Evolutionary conservation across 2,329 filamentous ascomycete species (phyloP), one percentile per base, ranked within the genome.

Genomic region (Podosphaera xanthii): DNA sequence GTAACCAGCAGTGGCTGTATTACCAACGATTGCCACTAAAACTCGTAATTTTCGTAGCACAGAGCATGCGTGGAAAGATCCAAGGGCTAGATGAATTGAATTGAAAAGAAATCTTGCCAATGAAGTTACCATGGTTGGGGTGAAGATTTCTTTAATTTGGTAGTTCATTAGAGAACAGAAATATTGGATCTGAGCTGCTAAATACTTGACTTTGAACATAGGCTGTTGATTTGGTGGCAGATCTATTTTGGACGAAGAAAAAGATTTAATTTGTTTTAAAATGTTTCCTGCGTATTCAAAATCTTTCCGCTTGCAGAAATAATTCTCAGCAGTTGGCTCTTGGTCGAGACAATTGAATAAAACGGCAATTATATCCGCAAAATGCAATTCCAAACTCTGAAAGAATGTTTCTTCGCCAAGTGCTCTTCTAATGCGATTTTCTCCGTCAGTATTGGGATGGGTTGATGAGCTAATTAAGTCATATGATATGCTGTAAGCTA

Each of bases 1-100:
- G 67, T 97, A 97, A 0, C 84, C 86, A 48, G 80, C 74, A 33
- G 84, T 75, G n/a, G 86, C 86, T 57, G 82, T 76, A 0, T 79
- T 69, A 0, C 88, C 89, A 34, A 88, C 84, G 53, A 97, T 73
- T 61, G 82, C 85, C 34, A 97, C 77, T 14, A 97, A 72, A 7
- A 96, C 79, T 40, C 89, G 79, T 54, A 97, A 77, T 68, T 94
- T 95, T 46, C 90, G 83, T 58, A 98, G 77, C 2, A 95, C 82
- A 1, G 88, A 84, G 68, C 88, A 92, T 44, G 87, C 85, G 69
- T 96, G 86, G 4, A 96, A 74, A 30, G 92, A 86, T 0, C 92
- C 94, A 4, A 97, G 73, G 0, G 89, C 86, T 30, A 84, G 79
- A 66, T 94, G 83, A 22, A 96, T 84, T 1, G 83, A 84, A 68